A percentile compares a stretch with the other conserved stretches of the same genome.
Conservation (phyloP, 1,139 yeast genomes). For the Kurtzmaniella natalensis region DNA sequence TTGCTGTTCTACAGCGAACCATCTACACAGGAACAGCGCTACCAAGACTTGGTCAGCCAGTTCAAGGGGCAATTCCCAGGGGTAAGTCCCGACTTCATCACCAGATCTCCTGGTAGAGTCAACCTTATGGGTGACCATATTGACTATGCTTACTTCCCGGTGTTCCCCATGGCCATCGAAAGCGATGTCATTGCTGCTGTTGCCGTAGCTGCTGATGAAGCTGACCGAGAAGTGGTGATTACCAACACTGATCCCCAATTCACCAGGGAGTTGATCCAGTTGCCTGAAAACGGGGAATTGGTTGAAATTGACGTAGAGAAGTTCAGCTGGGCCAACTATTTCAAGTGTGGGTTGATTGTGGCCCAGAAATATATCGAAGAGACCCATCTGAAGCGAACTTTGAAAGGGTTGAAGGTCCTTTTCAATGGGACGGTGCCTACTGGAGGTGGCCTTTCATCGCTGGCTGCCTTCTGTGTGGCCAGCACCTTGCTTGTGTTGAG, state of each 20-base stretch:
- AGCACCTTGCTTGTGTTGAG: constrained; percentile 56
- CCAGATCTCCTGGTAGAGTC: constrained; percentile 73
- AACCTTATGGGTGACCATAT: constrained; percentile 74
- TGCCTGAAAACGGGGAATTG: constrained; percentile 39
- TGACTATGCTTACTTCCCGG: constrained; percentile 65
- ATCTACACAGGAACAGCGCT: constrained; percentile 22
- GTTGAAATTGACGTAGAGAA: constrained; percentile 46
- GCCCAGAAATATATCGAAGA: constrained; percentile 50
- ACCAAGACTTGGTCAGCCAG: constrained; percentile 15
- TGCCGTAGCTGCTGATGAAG: constrained; percentile 20
- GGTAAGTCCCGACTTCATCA: constrained; percentile 36
- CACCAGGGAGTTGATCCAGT: constrained; percentile 24
- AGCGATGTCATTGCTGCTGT: constrained; percentile 61
- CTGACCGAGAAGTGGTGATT: constrained; percentile 27
- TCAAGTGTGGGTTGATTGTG: constrained; percentile 62
- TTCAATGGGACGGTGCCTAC: constrained; percentile 69
- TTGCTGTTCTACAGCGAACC: constrained; percentile 33
- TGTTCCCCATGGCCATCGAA: constrained; percentile 74
- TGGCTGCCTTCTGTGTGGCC: constrained; percentile 71
- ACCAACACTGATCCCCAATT: constrained; percentile 37
- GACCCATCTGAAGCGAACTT: constrained; percentile 20
- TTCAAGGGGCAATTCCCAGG: constrained; percentile 22
- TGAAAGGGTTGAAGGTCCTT: constrained; percentile 49
- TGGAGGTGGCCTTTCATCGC: constrained; percentile 68
- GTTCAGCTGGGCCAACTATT: constrained; percentile 63